Evolutionary conservation across 768 basidiomycete species (phyloP).

Genomic region (Leccinum subgranulosum): DNA sequence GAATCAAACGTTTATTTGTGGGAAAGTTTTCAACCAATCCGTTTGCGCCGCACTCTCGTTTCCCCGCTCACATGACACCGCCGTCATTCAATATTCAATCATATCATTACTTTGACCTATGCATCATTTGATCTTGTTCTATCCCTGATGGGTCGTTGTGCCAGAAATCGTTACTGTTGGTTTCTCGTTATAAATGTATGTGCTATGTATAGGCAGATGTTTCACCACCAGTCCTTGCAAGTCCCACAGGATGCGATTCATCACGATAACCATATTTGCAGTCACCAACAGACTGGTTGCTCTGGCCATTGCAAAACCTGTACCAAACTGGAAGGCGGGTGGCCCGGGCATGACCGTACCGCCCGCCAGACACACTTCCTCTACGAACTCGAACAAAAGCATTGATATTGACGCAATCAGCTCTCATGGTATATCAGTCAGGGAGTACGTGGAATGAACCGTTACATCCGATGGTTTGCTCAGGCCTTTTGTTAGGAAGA

Average conservation of each 20-base stretch:
- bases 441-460: too few species aligned
- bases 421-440: not conserved
- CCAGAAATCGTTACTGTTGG: too few species aligned
- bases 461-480: too few species aligned
- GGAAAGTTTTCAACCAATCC: too few species aligned
- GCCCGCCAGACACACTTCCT: not conserved
- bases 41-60: too few species aligned
- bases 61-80: too few species aligned
- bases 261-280: not conserved
- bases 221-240: not conserved
- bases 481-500: too few species aligned
- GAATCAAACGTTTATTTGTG: too few species aligned
- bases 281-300: not conserved
- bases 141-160: not conserved
- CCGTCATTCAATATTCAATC: too few species aligned
- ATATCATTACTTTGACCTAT: not conserved
- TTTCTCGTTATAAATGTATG: not conserved
- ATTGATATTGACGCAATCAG: not conserved
- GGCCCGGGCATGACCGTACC: not conserved
- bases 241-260: not conserved
- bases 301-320: not conserved
- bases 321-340: not conserved
- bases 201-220: not conserved
- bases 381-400: not conserved
- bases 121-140: not conserved